These are phyloP conservation scores for Fremontodendron californicum DNA, from an alignment of 345 rosid species.

Conservation along the genomic window DNA sequence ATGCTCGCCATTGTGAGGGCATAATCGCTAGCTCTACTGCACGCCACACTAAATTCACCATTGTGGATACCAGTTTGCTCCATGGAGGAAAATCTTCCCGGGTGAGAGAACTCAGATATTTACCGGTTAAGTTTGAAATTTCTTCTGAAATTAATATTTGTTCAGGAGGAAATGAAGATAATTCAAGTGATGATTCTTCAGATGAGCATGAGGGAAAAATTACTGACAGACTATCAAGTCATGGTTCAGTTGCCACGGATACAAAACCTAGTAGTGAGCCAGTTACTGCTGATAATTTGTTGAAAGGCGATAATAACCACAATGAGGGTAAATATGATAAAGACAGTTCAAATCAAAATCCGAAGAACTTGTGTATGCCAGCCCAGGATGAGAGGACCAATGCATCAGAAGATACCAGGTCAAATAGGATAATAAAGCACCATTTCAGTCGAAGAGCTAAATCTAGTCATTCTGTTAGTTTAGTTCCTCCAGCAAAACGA, in stretches of 20 bases:
- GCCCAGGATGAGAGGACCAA: conserved; percentile 18
- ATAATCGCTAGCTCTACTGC: conserved; percentile 9
- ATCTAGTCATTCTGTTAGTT: conserved; percentile 29
- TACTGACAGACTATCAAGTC: neutral
- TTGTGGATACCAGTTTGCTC: conserved; percentile 57
- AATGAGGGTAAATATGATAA: conserved; percentile 11
- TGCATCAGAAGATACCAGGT: conserved; percentile 24
- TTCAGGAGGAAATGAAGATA: conserved; percentile 16
- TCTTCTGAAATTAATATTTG: conserved; percentile 18
- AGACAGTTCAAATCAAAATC: conserved; percentile 20
- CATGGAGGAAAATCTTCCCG: conserved; percentile 32
- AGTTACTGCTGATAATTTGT: conserved; percentile 4
- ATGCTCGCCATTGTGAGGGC: conserved; percentile 4
- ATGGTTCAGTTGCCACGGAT: conserved; percentile 12
- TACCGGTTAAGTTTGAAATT: conserved; percentile 26
- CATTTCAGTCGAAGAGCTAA: conserved; percentile 43
- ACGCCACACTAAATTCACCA: conserved; percentile 34
- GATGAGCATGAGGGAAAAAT: conserved; percentile 13
- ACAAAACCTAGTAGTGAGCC: neutral
- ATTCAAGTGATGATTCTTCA: conserved; percentile 17
- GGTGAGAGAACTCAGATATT: conserved; percentile 40
- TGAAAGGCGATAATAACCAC: conserved; percentile 7
- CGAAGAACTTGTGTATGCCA: conserved; percentile 19
- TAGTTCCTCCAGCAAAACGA: conserved; percentile 42
- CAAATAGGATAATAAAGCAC: conserved; percentile 38